These are phyloP conservation scores for Scedosporium apiospermum DNA, from an alignment of 2,329 filamentous ascomycete genomes.

Conservation along the genomic window DNA sequence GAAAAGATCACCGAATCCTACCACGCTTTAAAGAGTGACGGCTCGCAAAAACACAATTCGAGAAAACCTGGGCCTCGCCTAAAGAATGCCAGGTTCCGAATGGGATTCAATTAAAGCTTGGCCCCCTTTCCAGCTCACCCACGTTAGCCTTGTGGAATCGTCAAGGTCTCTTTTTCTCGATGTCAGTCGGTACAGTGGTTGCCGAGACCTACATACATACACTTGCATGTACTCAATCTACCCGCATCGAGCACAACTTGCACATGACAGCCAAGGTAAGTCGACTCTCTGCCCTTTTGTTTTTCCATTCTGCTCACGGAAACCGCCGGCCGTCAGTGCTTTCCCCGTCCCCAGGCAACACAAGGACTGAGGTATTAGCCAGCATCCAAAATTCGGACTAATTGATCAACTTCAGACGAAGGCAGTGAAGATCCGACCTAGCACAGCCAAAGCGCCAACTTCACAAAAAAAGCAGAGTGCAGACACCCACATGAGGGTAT, in stretches of 20 bases:
- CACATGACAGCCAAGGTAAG: not conserved
- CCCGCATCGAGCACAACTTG: no score
- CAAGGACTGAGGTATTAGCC: no score
- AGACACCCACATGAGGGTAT: not conserved
- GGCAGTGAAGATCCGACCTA: not conserved
- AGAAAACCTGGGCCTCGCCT: no score
- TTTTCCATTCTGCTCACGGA: not conserved
- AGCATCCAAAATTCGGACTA: not conserved
- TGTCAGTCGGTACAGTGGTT: no score
- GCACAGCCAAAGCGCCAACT: not conserved
- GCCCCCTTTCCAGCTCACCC: no score
- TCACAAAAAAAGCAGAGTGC: not conserved
- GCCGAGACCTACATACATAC: no score
- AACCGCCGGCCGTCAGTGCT: not conserved
- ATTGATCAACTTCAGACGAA: not conserved
- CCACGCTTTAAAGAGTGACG: not conserved
- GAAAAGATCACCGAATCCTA: not conserved
- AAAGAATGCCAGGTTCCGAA: no score
- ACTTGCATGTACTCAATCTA: no score
- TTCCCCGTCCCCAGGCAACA: not conserved
- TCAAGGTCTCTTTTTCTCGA: no score
- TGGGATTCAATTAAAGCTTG: no score
- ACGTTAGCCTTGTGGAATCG: no score
- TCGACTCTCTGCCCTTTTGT: not conserved
- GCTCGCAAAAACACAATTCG: not conserved